A percentile compares a stretch with the other conserved stretches of the same genome.
Evolutionary conservation across 129 eudicot species (phyloP).

Genomic region (Smallanthus sonchifolius): DNA sequence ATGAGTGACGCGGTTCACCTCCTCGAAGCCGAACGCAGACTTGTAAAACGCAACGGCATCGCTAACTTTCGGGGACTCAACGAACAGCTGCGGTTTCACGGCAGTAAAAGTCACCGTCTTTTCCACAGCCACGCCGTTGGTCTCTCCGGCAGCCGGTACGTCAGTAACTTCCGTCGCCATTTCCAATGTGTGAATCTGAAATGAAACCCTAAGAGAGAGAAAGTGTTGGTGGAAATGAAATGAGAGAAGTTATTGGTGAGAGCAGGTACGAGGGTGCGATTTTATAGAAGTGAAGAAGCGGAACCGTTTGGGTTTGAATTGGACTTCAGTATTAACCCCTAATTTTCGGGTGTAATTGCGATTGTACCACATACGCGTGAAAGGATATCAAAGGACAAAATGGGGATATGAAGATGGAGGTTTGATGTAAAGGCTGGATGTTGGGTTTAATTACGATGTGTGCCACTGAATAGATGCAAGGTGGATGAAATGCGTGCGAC

Average conservation of each 20-base stretch:
- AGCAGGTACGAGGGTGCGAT: conserved; percentile 19
- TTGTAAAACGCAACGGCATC: conserved; percentile 88
- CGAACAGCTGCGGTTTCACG: conserved; percentile 54
- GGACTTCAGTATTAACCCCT: conserved; percentile 14
- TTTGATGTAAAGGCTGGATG: not conserved
- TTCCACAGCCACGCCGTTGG: conserved; percentile 32
- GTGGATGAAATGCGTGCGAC: conserved; percentile 32
- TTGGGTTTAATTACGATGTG: conserved; percentile 9
- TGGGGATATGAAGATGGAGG: not conserved
- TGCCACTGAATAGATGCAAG: conserved; percentile 13
- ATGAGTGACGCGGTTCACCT: conserved; percentile 47
- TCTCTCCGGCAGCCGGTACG: conserved; percentile 36
- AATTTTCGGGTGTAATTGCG: conserved; percentile 2
- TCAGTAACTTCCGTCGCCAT: conserved; percentile 39
- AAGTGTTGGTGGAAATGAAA: conserved; percentile 7
- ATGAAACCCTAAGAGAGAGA: conserved; percentile 50
- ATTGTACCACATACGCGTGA: not conserved
- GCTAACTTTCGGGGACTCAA: conserved; percentile 54
- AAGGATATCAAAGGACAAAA: conserved; percentile 3
- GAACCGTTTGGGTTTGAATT: conserved; percentile 48
- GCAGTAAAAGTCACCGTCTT: conserved; percentile 50
- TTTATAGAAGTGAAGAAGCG: conserved; percentile 58
- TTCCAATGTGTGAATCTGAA: not conserved
- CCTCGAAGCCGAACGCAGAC: conserved; percentile 86
- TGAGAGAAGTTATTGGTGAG: conserved; percentile 3